Evolutionary conservation across 1,284 basidiomycete species (phyloP).

Genomic region (Malassezia equina): DNA sequence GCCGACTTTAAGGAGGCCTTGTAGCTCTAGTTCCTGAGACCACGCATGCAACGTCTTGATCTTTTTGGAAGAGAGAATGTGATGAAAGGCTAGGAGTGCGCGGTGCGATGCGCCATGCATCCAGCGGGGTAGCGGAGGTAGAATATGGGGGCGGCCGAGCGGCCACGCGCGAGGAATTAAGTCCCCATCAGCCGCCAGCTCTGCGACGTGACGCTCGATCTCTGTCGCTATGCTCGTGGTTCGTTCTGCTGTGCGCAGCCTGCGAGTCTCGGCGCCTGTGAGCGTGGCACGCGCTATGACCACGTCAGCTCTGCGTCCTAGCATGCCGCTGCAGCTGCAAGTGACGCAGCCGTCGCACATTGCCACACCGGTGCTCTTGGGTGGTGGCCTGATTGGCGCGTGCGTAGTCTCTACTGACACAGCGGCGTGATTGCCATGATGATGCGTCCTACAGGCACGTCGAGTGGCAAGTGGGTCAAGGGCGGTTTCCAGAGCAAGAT

Average conservation of each 20-base stretch:
- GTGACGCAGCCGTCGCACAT: conserved; percentile 24
- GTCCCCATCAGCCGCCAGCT: neutral
- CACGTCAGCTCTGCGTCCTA: conserved; percentile 24
- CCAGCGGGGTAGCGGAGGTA: no score
- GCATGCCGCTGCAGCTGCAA: conserved; percentile 18
- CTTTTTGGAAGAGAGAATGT: conserved; percentile 16
- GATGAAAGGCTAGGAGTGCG: conserved; percentile 16
- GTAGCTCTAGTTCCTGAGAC: conserved; percentile 10
- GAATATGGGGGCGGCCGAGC: neutral
- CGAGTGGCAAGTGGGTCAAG: conserved; percentile 68
- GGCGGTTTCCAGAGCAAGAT: conserved; percentile 93
- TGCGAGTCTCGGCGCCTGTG: neutral
- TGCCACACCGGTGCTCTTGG: conserved; percentile 34
- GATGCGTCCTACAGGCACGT: conserved; percentile 46
- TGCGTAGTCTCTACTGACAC: conserved; percentile 8
- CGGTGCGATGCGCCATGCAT: conserved; percentile 1
- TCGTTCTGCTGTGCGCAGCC: neutral
- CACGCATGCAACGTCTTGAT: conserved; percentile 14
- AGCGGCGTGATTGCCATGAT: conserved; percentile 34
- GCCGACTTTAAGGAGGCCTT: conserved; percentile 14
- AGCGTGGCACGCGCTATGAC: conserved; percentile 13
- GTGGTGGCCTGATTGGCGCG: conserved; percentile 32
- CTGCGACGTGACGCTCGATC: neutral
- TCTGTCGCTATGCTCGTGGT: neutral
- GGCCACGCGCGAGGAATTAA: neutral